Percentiles rank a stretch among this genome's conserved stretches.
These are phyloP conservation scores for Hanseniaspora hatyaiensis DNA, from an alignment of 805 yeast genomes.

Conservation along the genomic window DNA sequence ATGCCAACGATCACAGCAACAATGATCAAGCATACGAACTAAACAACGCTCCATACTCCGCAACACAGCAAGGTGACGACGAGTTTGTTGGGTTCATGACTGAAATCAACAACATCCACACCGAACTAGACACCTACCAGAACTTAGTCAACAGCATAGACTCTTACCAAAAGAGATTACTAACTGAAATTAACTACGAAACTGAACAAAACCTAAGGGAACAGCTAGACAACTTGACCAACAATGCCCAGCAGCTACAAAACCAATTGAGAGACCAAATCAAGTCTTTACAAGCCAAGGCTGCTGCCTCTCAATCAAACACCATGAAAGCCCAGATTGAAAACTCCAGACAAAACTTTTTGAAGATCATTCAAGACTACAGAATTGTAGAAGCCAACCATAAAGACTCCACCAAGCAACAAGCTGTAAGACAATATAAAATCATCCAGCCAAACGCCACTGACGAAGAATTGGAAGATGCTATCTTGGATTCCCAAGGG, in stretches of 20 bases:
- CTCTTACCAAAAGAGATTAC: conserved; percentile 53
- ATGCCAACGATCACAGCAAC: conserved; percentile 18
- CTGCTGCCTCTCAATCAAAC: conserved; percentile 64
- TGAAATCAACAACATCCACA: conserved; percentile 56
- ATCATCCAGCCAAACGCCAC: conserved; percentile 81
- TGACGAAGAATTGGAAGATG: conserved; percentile 70
- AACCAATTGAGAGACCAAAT: conserved; percentile 61
- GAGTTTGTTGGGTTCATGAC: conserved; percentile 58
- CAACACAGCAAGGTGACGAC: conserved; percentile 21
- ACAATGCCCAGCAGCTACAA: conserved; percentile 72
- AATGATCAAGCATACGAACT: conserved; percentile 15
- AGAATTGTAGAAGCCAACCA: conserved; percentile 77
- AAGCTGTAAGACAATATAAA: conserved; percentile 85
- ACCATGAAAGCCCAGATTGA: conserved; percentile 68
- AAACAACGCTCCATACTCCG: conserved; percentile 12
- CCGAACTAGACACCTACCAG: conserved; percentile 57
- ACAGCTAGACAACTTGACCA: conserved; percentile 63
- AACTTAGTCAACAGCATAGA: conserved; percentile 58
- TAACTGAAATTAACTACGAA: conserved; percentile 62
- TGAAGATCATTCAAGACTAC: conserved; percentile 76
- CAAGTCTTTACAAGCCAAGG: conserved; percentile 60
- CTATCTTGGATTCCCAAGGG: conserved; percentile 71
- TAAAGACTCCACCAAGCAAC: conserved; percentile 70
- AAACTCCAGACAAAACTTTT: conserved; percentile 70
- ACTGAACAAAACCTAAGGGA: conserved; percentile 57